phyloP scores from a whole-genome alignment of 2,329 filamentous ascomycete species.

The Cladosporium colombiae region DNA sequence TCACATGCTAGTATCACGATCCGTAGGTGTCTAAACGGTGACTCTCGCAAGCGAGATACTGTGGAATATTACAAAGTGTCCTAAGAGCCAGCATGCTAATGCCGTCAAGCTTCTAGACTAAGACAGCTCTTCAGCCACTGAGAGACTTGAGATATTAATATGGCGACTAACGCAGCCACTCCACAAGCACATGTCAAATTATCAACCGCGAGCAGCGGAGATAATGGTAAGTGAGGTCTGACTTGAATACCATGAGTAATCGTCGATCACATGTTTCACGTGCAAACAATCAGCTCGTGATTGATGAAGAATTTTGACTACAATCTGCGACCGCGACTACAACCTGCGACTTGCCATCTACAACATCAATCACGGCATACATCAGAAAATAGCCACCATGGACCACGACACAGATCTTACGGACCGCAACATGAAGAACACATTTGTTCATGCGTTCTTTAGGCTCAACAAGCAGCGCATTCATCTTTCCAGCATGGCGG shows the following conservation, averaged over 20 bases:
- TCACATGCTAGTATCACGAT: too few relatives aligned
- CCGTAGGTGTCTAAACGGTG: too few relatives aligned
- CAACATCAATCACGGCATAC: background rate
- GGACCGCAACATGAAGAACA: background rate
- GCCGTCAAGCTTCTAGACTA: background rate
- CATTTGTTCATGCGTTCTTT: background rate
- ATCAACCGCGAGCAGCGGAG: too few relatives aligned
- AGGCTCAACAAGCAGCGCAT: slow-evolving; percentile 7
- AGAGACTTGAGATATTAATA: background rate
- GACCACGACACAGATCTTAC: background rate
- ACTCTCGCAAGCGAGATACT: background rate
- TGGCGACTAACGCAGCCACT: too few relatives aligned
- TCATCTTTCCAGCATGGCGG: too few relatives aligned
- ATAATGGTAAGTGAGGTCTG: background rate
- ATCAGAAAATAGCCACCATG: background rate
- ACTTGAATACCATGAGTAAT: background rate
- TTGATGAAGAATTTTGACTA: too few relatives aligned
- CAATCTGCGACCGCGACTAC: background rate
- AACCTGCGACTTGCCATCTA: background rate
- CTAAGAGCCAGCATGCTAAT: background rate
- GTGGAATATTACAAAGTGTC: background rate
- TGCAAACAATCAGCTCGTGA: too few relatives aligned
- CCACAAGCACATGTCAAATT: background rate
- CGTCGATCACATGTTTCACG: too few relatives aligned
- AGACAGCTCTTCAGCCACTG: too few relatives aligned